Percentiles rank a stretch among this genome's conserved stretches.
Evolutionary conservation across 306 rosid genomes (phyloP).

Genomic region (Lupinus albus): DNA sequence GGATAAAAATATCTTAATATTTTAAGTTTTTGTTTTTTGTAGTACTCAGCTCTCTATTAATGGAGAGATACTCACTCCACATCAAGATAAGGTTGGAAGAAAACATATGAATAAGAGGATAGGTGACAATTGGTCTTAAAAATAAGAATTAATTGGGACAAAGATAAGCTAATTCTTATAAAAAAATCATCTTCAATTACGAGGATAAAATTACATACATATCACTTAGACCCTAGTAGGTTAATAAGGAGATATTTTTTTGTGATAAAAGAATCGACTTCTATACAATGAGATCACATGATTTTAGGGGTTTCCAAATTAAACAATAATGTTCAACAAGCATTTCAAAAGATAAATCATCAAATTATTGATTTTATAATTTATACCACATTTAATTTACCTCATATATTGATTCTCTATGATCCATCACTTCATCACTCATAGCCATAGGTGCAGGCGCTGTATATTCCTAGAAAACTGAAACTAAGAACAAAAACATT

Average conservation of each 20-base stretch:
- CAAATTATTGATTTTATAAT: not conserved
- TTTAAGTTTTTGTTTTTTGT: too few species aligned
- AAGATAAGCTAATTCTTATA: not conserved
- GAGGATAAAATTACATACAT: too few species aligned
- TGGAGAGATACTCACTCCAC: too few species aligned
- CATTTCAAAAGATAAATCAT: not conserved
- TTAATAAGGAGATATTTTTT: too few species aligned
- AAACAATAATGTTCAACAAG: not conserved
- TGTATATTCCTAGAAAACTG: not conserved
- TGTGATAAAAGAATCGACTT: too few species aligned
- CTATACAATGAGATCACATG: not conserved
- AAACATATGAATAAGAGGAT: too few species aligned
- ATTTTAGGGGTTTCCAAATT: not conserved
- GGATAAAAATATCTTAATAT: too few species aligned
- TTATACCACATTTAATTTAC: not conserved
- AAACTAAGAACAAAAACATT: constrained; percentile 9
- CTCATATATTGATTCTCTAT: constrained; percentile 20
- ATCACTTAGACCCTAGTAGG: too few species aligned
- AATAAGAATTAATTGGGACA: not conserved
- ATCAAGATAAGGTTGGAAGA: not conserved
- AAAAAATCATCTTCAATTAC: too few species aligned
- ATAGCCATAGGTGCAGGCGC: not conserved
- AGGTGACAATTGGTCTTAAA: not conserved
- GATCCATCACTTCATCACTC: not conserved
- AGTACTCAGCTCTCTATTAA: too few species aligned